Evolutionary conservation across 2,329 filamentous ascomycete species (phyloP).

Genomic region (Sarocladium oryzae): DNA sequence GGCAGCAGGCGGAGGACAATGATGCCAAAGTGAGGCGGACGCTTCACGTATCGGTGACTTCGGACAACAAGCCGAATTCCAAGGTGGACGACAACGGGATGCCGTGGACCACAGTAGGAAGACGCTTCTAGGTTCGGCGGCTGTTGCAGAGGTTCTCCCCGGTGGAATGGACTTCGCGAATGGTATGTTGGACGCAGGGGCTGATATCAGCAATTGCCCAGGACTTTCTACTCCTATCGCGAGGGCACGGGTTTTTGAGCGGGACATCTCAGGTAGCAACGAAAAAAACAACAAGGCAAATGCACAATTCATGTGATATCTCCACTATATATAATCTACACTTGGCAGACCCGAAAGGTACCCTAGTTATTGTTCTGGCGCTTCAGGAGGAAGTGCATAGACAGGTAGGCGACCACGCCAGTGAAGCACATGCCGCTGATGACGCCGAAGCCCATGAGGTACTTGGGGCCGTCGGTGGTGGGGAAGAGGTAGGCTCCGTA

Average conservation of each 20-base stretch:
- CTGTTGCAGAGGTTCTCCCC: too few species aligned
- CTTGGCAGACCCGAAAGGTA: too few species aligned
- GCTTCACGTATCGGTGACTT: background rate
- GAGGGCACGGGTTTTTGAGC: too few species aligned
- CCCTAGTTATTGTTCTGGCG: background rate
- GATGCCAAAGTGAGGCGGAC: background rate
- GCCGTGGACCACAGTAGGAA: background rate
- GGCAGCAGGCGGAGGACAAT: background rate
- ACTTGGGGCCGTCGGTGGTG: slow-evolving; percentile 38
- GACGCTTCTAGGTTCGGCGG: background rate
- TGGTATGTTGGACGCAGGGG: too few species aligned
- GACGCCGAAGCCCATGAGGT: slow-evolving; percentile 36
- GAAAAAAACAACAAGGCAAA: too few species aligned
- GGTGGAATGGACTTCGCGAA: too few species aligned
- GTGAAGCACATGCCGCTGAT: slow-evolving; percentile 20
- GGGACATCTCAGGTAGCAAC: too few species aligned
- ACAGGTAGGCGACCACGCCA: slow-evolving; percentile 13
- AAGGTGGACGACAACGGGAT: background rate
- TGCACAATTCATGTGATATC: too few species aligned
- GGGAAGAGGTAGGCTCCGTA: slow-evolving; percentile 51
- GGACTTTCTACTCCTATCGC: too few species aligned
- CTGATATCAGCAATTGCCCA: too few species aligned
- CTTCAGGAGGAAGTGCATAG: slow-evolving; percentile 9
- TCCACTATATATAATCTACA: too few species aligned
- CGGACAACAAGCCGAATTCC: background rate